Evolutionary conservation across 495 filamentous ascomycete species (phyloP).

Genomic region (Talaromyces stipitatus): DNA sequence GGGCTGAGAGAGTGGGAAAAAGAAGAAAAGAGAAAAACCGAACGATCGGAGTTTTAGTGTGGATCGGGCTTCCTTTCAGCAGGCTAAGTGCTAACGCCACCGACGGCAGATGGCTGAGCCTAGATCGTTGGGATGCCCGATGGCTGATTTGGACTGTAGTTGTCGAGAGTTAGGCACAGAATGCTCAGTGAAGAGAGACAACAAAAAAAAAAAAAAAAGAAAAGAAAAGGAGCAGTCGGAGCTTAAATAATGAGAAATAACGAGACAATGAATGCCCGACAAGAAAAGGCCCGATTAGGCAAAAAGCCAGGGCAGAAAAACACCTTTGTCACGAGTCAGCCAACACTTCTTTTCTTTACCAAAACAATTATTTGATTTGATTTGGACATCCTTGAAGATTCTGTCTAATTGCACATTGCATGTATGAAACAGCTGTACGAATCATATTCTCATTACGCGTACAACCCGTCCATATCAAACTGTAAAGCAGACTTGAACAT

Average conservation of each 20-base stretch:
- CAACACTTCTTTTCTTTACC: too few species aligned
- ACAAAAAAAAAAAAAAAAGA: background rate
- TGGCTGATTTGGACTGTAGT: background rate
- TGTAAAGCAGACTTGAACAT: background rate
- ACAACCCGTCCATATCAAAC: too few species aligned
- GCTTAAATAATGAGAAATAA: background rate
- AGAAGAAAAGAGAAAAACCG: background rate
- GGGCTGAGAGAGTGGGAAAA: background rate
- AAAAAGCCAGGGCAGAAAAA: background rate
- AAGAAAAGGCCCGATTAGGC: background rate
- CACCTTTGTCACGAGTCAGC: background rate
- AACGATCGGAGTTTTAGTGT: background rate
- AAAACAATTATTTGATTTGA: too few species aligned
- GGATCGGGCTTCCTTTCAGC: background rate
- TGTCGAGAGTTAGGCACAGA: background rate
- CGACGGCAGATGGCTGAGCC: conserved; percentile 3
- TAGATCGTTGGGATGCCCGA: background rate
- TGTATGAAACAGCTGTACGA: background rate
- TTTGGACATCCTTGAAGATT: background rate
- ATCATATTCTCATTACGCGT: too few species aligned
- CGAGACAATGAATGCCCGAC: background rate
- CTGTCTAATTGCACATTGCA: background rate
- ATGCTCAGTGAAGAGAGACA: background rate
- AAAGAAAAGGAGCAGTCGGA: background rate
- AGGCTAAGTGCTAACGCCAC: background rate